These are phyloP conservation scores for Gyrodon lividus DNA, from an alignment of 768 basidiomycete species.

Conservation along the genomic window DNA sequence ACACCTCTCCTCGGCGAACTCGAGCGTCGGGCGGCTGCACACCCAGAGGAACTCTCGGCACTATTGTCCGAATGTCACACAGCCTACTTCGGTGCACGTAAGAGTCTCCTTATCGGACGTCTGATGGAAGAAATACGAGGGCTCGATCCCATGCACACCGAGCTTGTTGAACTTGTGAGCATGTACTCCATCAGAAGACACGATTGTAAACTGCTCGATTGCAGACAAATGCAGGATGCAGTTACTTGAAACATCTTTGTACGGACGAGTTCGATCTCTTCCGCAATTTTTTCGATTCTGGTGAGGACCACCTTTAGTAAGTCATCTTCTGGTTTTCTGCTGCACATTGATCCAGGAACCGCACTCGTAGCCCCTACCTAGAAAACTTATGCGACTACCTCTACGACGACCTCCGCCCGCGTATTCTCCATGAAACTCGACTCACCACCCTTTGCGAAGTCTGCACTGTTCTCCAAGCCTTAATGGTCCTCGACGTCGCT, in stretches of 20 bases:
- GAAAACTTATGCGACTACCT: constrained; percentile 92
- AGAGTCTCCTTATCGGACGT: constrained; percentile 66
- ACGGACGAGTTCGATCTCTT: constrained; percentile 87
- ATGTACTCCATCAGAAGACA: not conserved
- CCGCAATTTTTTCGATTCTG: constrained; percentile 82
- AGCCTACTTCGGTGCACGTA: constrained; percentile 78
- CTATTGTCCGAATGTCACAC: constrained; percentile 84
- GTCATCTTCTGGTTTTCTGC: constrained; percentile 23
- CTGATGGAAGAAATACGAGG: constrained; percentile 80
- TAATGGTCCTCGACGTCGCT: constrained; percentile 89
- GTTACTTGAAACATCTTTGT: constrained; percentile 89
- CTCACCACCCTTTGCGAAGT: constrained; percentile 89
- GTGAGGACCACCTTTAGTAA: constrained; percentile 72
- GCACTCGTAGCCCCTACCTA: constrained; percentile 68
- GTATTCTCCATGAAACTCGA: constrained; percentile 90
- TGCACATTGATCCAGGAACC: constrained; percentile 10
- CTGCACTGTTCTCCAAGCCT: constrained; percentile 92
- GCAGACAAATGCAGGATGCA: constrained; percentile 88
- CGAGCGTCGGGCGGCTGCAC: constrained; percentile 69
- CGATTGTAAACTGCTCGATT: not conserved
- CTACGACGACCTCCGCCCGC: constrained; percentile 92
- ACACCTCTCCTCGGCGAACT: constrained; percentile 82
- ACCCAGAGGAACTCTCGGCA: constrained; percentile 82
- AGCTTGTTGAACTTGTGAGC: constrained; percentile 83
- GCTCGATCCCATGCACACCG: constrained; percentile 74